phyloP scores from a whole-genome alignment of 2,329 filamentous ascomycete genomes.

The Diplodia mutila region DNA sequence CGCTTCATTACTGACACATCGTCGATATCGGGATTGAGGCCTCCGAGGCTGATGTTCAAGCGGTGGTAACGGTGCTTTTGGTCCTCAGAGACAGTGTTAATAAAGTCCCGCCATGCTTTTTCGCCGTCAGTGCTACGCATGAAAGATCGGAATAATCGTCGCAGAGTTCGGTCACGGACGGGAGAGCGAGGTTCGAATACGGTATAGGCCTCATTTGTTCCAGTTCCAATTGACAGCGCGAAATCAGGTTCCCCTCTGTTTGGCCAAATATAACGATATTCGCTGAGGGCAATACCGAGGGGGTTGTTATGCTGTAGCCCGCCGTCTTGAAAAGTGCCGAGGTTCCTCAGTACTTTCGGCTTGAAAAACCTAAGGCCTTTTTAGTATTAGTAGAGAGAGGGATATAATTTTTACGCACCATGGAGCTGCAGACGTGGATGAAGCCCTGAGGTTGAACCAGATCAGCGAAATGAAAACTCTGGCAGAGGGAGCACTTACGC shows the following conservation, averaged over 20 bases:
- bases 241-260: constrained; percentile 31
- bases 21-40: constrained; percentile 26
- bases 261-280: constrained; percentile 34
- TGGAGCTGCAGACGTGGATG: constrained; percentile 36
- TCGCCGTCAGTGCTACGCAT: constrained; percentile 34
- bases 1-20: not conserved
- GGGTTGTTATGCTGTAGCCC: constrained; percentile 38
- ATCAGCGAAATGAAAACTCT: no score
- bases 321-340: constrained; percentile 37
- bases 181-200: constrained; percentile 31
- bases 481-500: constrained; percentile 31
- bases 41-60: constrained; percentile 31
- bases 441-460: constrained; percentile 32
- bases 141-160: constrained; percentile 30
- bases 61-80: constrained; percentile 30
- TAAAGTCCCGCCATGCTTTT: constrained; percentile 31
- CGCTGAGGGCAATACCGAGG: constrained; percentile 31
- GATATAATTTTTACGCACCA: no score
- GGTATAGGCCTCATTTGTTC: constrained; percentile 24
- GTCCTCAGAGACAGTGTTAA: constrained; percentile 27
- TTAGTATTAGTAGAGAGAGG: no score
- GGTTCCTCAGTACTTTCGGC: constrained; percentile 31
- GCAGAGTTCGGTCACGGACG: constrained; percentile 31
- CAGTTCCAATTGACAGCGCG: constrained; percentile 35
- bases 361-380: constrained; percentile 35